Conservation (phyloP, 208 protist genomes). For the Crithidia brevicula region DNA sequence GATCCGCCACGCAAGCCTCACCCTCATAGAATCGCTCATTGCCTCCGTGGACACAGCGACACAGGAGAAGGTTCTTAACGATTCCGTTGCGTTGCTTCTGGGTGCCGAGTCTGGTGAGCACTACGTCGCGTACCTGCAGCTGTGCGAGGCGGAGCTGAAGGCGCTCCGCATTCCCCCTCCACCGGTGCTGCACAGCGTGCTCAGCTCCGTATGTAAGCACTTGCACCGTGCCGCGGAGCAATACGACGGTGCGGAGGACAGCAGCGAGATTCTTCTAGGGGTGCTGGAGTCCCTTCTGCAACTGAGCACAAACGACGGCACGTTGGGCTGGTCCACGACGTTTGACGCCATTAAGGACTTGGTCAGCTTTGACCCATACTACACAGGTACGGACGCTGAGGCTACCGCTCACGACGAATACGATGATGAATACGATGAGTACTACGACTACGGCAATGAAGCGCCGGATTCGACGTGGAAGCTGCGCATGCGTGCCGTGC, state of each 20-base stretch:
- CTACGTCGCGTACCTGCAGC: conserved; percentile 38
- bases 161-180: conserved; percentile 18
- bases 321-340: conserved; percentile 14
- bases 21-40: conserved; percentile 29
- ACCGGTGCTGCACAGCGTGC: conserved; percentile 16
- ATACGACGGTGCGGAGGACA: conserved; percentile 30
- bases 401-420: conserved; percentile 10
- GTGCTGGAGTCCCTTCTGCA: conserved; percentile 30
- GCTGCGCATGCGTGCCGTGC: conserved; percentile 44
- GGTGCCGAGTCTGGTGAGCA: conserved; percentile 15
- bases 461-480: conserved; percentile 60
- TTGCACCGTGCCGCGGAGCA: conserved; percentile 20
- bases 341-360: conserved; percentile 40
- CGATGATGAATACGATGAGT: conserved; percentile 42
- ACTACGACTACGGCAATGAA: conserved; percentile 43
- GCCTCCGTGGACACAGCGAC: conserved; percentile 8
- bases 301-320: background rate
- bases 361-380: conserved; percentile 48
- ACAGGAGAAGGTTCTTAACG: conserved; percentile 23
- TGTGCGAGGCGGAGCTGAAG: conserved; percentile 34
- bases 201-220: conserved; percentile 20
- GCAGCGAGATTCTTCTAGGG: conserved; percentile 29
- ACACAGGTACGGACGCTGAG: conserved; percentile 21
- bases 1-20: conserved; percentile 27
- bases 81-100: conserved; percentile 19